Evolutionary conservation across 805 yeast species (phyloP), one percentile per base, ranked within the genome.

Genomic region (Scheffersomyces lignosus): DNA sequence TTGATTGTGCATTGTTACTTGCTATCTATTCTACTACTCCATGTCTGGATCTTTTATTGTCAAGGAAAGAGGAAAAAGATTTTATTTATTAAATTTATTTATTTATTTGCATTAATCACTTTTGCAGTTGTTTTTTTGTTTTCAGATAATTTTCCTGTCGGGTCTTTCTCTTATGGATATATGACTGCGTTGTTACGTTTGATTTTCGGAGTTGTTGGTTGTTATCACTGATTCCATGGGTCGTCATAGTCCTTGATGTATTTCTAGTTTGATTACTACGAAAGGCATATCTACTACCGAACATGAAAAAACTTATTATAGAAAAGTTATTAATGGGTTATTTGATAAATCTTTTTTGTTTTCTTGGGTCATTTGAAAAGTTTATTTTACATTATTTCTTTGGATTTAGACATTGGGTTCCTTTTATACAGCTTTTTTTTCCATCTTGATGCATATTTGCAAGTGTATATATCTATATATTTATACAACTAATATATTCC

Each of bases 401-500:
- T 41, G 64, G 69, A 60, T 64, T 64, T 64, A 66, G 72, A 65
- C 72, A 63, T 65, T 64, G 66, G 64, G 66, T 54, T 47, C 29
- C 24, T 36, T 51, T 49, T 50, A 54, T 51, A 54, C 56, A 57
- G 52, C 46, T 49, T 51, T 54, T 44, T 44, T 48, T 47, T 46
- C 45, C 47, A 48, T 46, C 49, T 40, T 48, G 50, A 52, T 47
- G 61, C 60, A 45, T 44, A 27, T 33, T 33, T 43, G 48, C 52
- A 56, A 48, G 56, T 52, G 52, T 51, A 49, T 43, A 45, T 51
- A 47, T 34, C 38, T 28, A 36, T 40, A 23, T 28, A 34, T 31
- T 23, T 43, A 13, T 26, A 20, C 23, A 27, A 14, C 4, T 13
- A 13, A 8, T 27, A 27, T 27, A 27, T 13, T 13, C 15, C 16